These are phyloP conservation scores for Gyrodon lividus DNA, from an alignment of 768 basidiomycete species.

Conservation along the genomic window DNA sequence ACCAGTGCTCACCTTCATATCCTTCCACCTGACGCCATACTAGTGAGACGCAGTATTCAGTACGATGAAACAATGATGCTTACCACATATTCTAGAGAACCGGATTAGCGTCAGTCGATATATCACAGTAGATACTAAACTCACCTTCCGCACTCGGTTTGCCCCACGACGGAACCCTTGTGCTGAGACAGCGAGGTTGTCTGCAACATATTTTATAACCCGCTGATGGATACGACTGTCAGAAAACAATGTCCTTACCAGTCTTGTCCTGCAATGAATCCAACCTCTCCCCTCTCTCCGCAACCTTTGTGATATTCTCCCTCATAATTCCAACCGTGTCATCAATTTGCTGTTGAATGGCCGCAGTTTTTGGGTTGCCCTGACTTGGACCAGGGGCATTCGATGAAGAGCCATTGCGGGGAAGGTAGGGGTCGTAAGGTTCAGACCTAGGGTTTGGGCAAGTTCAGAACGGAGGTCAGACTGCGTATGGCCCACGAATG, in stretches of 20 bases:
- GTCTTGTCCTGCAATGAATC: conserved; percentile 98
- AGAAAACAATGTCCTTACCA: conserved; percentile 52
- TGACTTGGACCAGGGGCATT: conserved; percentile 46
- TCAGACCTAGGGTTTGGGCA: conserved; percentile 67
- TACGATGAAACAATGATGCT: conserved; percentile 30
- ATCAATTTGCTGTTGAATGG: conserved; percentile 96
- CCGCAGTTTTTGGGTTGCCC: conserved; percentile 82
- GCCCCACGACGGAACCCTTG: conserved; percentile 98
- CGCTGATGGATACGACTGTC: background rate
- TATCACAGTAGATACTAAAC: conserved; percentile 1
- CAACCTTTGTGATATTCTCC: conserved; percentile 95
- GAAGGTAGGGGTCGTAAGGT: conserved; percentile 98
- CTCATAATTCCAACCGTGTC: conserved; percentile 97
- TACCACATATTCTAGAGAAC: conserved; percentile 83
- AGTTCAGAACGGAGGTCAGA: conserved; percentile 9
- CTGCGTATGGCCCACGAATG: background rate
- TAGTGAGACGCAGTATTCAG: conserved; percentile 6
- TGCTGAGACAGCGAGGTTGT: conserved; percentile 96
- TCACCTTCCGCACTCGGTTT: conserved; percentile 93
- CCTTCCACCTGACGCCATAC: conserved; percentile 76
- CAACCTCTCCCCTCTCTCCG: conserved; percentile 91
- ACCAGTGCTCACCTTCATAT: conserved; percentile 75
- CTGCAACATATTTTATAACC: conserved; percentile 38
- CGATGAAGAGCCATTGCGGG: conserved; percentile 72
- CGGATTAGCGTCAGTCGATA: conserved; percentile 6